Percentiles rank a stretch among this genome's conserved stretches.
phyloP scores from a whole-genome alignment of 1,284 basidiomycete species.

The Trametes sp. region DNA sequence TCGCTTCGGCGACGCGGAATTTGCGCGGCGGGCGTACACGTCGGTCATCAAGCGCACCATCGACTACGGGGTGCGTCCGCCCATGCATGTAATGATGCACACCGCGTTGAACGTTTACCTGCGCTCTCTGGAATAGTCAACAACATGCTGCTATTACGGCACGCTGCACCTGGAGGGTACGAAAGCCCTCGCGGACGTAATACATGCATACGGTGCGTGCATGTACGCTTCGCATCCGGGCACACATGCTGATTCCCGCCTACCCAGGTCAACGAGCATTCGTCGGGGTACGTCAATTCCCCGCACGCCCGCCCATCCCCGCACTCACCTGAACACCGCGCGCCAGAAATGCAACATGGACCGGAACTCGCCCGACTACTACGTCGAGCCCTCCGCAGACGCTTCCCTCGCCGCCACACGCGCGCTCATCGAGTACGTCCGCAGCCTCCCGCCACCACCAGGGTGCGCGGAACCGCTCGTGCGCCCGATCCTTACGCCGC shows the following conservation, averaged over 20 bases:
- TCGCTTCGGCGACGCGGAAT: slow-evolving; percentile 76
- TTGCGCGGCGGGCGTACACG: slow-evolving; percentile 77
- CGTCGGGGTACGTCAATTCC: slow-evolving; percentile 66
- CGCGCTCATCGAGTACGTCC: slow-evolving; percentile 76
- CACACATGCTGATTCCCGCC: slow-evolving; percentile 1
- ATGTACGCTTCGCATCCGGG: background rate
- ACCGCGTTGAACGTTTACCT: background rate
- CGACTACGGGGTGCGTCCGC: slow-evolving; percentile 71
- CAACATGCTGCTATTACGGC: slow-evolving; percentile 93
- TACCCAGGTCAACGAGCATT: slow-evolving; percentile 84
- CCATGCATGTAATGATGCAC: background rate
- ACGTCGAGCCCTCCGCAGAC: slow-evolving; percentile 71
- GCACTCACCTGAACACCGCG: slow-evolving; percentile 16
- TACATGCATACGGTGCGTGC: slow-evolving; percentile 65
- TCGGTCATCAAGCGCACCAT: slow-evolving; percentile 81
- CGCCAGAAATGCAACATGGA: slow-evolving; percentile 95
- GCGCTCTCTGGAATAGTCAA: slow-evolving; percentile 63
- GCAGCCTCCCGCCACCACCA: slow-evolving; percentile 51
- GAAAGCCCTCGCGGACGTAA: slow-evolving; percentile 82
- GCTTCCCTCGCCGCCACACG: slow-evolving; percentile 68
- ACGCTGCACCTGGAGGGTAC: slow-evolving; percentile 86
- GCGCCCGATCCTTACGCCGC: slow-evolving; percentile 91
- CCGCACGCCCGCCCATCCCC: slow-evolving; percentile 9
- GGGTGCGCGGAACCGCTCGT: slow-evolving; percentile 59
- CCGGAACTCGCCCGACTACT: slow-evolving; percentile 73